These are phyloP conservation scores for Cyberlindnera mississippiensis DNA, from an alignment of 805 yeast genomes.

Conservation along the genomic window DNA sequence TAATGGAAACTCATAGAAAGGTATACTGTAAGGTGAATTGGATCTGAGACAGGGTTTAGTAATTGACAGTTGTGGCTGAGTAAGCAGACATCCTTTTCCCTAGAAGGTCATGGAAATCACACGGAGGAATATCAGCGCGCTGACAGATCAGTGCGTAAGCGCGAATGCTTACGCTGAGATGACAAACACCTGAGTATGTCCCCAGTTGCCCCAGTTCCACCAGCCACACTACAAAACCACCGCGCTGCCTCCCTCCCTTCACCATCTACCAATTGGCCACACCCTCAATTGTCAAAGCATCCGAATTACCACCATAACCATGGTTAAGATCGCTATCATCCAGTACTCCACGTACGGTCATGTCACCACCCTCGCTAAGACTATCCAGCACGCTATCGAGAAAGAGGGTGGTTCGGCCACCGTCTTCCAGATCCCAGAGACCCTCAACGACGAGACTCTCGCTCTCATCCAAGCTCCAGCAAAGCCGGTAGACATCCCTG, in stretches of 20 bases:
- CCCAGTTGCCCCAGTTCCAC: no score
- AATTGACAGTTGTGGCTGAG: no score
- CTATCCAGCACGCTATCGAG: conserved; percentile 63
- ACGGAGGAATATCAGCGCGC: no score
- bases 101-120: no score
- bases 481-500: conserved; percentile 58
- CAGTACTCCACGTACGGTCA: conserved; percentile 80
- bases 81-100: no score
- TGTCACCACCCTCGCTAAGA: conserved; percentile 61
- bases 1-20: no score
- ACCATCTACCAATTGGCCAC: neutral
- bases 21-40: no score
- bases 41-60: no score
- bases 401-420: conserved; percentile 67
- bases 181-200: no score
- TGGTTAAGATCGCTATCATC: conserved; percentile 30
- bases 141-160: no score
- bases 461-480: conserved; percentile 59
- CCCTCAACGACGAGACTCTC: conserved; percentile 58
- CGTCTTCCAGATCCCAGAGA: conserved; percentile 73
- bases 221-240: no score
- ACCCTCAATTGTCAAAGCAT: neutral
- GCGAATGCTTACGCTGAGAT: no score
- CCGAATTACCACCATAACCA: neutral
- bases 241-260: neutral